phyloP scores from a whole-genome alignment of 345 rosid species.

The Crucihimalaya himalaica region DNA sequence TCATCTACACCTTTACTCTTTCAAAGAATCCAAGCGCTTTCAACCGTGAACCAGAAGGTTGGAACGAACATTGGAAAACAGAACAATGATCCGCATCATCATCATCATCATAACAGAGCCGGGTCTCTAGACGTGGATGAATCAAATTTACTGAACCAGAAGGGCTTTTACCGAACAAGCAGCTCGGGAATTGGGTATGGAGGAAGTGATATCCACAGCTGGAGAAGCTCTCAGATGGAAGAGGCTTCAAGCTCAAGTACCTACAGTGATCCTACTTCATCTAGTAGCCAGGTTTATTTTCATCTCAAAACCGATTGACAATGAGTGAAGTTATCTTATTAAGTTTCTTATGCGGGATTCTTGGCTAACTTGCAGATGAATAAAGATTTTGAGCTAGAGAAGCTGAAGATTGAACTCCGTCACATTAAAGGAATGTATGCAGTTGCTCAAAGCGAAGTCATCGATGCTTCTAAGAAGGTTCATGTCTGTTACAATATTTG shows the following conservation, averaged over 20 bases:
- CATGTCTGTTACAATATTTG: conserved; percentile 21
- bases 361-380: conserved; percentile 43
- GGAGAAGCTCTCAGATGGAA: conserved; percentile 47
- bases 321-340: background rate
- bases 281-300: conserved; percentile 52
- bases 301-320: background rate
- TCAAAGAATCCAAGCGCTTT: conserved; percentile 71
- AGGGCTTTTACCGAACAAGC: conserved; percentile 41
- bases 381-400: conserved; percentile 76
- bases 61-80: conserved; percentile 41
- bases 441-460: conserved; percentile 69
- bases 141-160: conserved; percentile 34
- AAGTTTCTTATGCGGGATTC: background rate
- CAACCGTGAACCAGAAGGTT: conserved; percentile 50
- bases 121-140: conserved; percentile 53
- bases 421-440: conserved; percentile 78
- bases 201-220: conserved; percentile 45
- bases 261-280: conserved; percentile 46
- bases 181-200: conserved; percentile 43
- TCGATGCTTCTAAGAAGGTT: conserved; percentile 85
- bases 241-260: conserved; percentile 54
- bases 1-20: conserved; percentile 52
- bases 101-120: conserved; percentile 42
- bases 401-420: conserved; percentile 81
- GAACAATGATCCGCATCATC: conserved; percentile 41